Base-by-base conservation (phyloP, 2,329 filamentous ascomycete species). In the Talaromyces sp. region DNA sequence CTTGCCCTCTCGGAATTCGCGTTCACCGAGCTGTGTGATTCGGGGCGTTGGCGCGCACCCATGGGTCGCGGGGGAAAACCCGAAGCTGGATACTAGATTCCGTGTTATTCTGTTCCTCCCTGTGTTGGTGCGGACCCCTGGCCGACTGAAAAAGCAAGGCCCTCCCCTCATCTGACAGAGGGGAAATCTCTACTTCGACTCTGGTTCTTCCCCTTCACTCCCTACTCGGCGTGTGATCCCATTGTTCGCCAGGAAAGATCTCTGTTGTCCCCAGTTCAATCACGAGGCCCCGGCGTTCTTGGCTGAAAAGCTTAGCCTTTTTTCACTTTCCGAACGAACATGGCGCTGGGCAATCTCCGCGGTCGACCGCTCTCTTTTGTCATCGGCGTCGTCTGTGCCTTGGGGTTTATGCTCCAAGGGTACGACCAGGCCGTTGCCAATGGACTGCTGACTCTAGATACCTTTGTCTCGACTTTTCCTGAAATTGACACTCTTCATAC, bases 361-460 rank as follows among this genome's bases (percentile, higher is more conserved):
- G 62, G 62, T n/a, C 51, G 35, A n/a, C 41, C 56, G 19, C 59
- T 63, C 24, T 57, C 56, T 29, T n/a, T 63, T 29, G 29, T 31
- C 5, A 55, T 64, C 31, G 60, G 63, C 31, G 4, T 67, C 10
- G 56, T 67, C 52, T 62, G 59, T 5, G 63, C 65, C 6, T 57
- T 62, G 27, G 65, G 58, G 4, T 67, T 67, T 41, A 54, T 62
- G 56, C 53, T 67, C 14, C 65, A 67, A 54, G 65, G 65, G 17
- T 67, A 67, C 53, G 65, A 67, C 17, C 65, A 67, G 46, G 61
- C 64, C 17, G 62, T 67, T 24, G 58, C 60, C 41, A 66, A 66
- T 54, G 87, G 87, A 56, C 84, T 93, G 64, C 77, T 93, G 58
- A 90, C 88, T 2, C 81, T 92, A 67, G 75, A 81, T 24, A 80